Base-by-base conservation (phyloP, 179 eudicot genomes). In the Silene coronaria region DNA sequence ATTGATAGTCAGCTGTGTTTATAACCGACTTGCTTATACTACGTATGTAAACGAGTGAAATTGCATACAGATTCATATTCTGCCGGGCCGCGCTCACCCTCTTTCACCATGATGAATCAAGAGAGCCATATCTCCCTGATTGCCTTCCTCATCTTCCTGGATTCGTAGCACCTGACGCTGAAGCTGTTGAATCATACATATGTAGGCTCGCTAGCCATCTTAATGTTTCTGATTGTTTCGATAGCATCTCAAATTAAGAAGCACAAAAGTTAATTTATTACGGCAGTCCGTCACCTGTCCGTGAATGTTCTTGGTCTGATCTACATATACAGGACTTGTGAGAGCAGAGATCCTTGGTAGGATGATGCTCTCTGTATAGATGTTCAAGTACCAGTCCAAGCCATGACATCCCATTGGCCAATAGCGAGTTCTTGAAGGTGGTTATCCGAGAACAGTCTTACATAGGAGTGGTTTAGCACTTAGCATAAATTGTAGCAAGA, bases 141-240 rank as follows among this genome's bases (percentile, higher is more conserved):
- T 95, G 97, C 83, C 71, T 90, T 76, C 99, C 99, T n/a, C 80
- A 86, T 67, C 96, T 95, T 83, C 97, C 93, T 5, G 78, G 71
- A 58, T 84, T 85, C 13, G 75, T 95, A 32, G 83, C 91, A 58
- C 90, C 92, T 32, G 82, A 84, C 73, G 85, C 93, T 66, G 91
- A 89, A 79, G 89, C 80, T 17, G 96, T 95, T 74, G 86, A 82
- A 75, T 85, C 95, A n/a, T 76, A 82, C 58, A 77, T 95, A 58
- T 76, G 79, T 57, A 85, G 76, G 78, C 97, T 95, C 26, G 96
- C 97, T 68, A 83, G 76, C 71, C 90, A 83, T 75, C 91, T 95
- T 23, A 76, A 85, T 71, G 99, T 95, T 68, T 74, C 91, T 7
- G 81, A 86, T 72, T 82, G 86, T 74, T 94, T 94, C 73, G 79